Percentiles rank a stretch among this genome's conserved stretches.
These are phyloP conservation scores for Jamesozyma gamospora DNA, from an alignment of 805 yeast genomes.

Conservation along the genomic window DNA sequence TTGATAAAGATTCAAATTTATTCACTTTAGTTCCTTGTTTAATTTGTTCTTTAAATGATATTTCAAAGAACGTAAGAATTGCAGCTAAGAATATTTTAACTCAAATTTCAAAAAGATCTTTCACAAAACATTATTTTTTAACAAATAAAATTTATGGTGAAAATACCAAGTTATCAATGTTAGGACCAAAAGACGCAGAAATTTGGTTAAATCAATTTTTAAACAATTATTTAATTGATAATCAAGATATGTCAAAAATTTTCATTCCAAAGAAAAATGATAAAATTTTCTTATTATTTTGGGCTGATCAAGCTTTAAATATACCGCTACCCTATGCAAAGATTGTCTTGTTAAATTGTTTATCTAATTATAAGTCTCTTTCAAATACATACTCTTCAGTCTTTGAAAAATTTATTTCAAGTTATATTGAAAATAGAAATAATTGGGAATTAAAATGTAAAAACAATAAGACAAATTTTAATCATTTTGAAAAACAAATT, in stretches of 20 bases:
- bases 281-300: constrained; percentile 48
- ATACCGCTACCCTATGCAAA: constrained; percentile 49
- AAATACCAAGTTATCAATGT: constrained; percentile 37
- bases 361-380: constrained; percentile 29
- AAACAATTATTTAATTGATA: constrained; percentile 42
- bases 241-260: constrained; percentile 35
- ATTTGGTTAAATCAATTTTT: constrained; percentile 33
- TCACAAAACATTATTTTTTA: constrained; percentile 38
- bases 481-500: constrained; percentile 46
- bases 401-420: constrained; percentile 36
- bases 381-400: constrained; percentile 36
- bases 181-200: constrained; percentile 58
- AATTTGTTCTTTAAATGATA: constrained; percentile 43
- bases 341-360: constrained; percentile 35
- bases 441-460: constrained; percentile 36
- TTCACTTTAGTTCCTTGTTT: constrained; percentile 53
- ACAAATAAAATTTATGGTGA: constrained; percentile 50
- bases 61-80: constrained; percentile 41
- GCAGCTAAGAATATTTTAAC: constrained; percentile 33
- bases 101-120: constrained; percentile 31
- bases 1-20: constrained; percentile 33
- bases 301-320: constrained; percentile 56
- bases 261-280: constrained; percentile 46
- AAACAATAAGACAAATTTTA: constrained; percentile 41
- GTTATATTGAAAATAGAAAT: constrained; percentile 39